Evolutionary conservation across 495 filamentous ascomycete species (phyloP), one percentile per base, ranked within the genome.

Genomic region (Massariosphaeria phaeospora): DNA sequence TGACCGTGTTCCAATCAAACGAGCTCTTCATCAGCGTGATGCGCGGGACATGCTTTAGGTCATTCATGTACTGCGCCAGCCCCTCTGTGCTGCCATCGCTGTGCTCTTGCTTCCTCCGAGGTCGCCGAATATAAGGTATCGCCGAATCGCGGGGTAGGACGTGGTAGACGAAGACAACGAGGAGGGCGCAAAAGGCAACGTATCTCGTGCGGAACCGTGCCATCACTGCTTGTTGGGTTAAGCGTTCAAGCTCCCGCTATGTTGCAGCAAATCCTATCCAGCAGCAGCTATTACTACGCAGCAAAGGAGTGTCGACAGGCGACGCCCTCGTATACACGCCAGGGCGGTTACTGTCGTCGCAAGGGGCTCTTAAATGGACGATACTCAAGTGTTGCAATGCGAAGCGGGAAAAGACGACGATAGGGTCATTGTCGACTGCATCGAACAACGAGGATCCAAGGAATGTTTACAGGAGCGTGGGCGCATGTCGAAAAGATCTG

Each of bases 21-120:
- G 46, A 52, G 36, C 48, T 53, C 17, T 39, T 31, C 2, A 18
- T 44, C 21, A 49, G 33, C 7, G 36, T 35, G 20, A 59, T 59
- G 10, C 44, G 20, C 13, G 56, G 56, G 2, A 59, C 23, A 9
- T 48, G 23, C 3, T 27, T 34, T 15, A 24, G 40, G 38, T 59
- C 43, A 38, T 59, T 59, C 56, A 59, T 59, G 29, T 48, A 59
- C 20, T 39, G 30, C 9, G 48, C 56, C 12, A 59, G 27, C 20
- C 8, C 11, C 4, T 12, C 18, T 41, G 55, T 59, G 8, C 43
- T 44, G 1, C 1, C 33, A 15, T 34, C 20, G n/a, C n/a, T n/a
- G n/a, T n/a, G n/a, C n/a, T n/a, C n/a, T n/a, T n/a, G n/a, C n/a
- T n/a, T n/a, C n/a, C n/a, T n/a, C n/a, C n/a, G n/a, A n/a, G n/a